Conservation (phyloP, 2,329 filamentous ascomycete species). For the Cladophialophora immunda region DNA sequence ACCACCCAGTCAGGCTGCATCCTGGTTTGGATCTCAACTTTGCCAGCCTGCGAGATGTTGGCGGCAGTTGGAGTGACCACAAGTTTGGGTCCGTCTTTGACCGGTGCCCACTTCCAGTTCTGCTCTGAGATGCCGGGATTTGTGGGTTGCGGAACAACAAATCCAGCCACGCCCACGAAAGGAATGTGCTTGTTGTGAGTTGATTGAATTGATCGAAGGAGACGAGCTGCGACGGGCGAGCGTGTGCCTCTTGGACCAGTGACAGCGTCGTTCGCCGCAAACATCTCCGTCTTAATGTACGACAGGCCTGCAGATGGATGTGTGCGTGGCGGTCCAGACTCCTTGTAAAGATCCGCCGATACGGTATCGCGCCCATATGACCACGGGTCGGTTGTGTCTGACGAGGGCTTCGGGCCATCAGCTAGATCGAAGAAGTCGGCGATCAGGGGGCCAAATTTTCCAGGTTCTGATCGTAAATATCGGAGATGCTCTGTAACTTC, state of each 20-base stretch:
- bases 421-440: conserved; percentile 66
- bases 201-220: conserved; percentile 51
- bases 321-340: conserved; percentile 64
- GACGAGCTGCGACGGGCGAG: conserved; percentile 65
- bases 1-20: conserved; percentile 28
- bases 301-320: conserved; percentile 72
- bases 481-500: conserved; percentile 58
- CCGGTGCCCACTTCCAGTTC: conserved; percentile 32
- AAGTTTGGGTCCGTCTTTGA: conserved; percentile 35
- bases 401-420: conserved; percentile 50
- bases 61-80: conserved; percentile 32
- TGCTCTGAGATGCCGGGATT: conserved; percentile 12
- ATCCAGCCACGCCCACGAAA: conserved; percentile 39
- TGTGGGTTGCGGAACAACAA: conserved; percentile 33
- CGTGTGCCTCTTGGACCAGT: conserved; percentile 65
- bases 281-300: conserved; percentile 65
- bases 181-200: conserved; percentile 29
- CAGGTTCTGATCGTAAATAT: conserved; percentile 52
- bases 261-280: conserved; percentile 67
- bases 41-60: conserved; percentile 34
- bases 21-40: conserved; percentile 31
- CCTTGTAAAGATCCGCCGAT: conserved; percentile 53
- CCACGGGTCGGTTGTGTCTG: conserved; percentile 36
- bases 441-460: conserved; percentile 62
- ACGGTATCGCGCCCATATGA: conserved; percentile 39